A percentile compares a stretch with the other conserved stretches of the same genome.
These are phyloP conservation scores for Thinopyrum elongatum DNA, from an alignment of 176 grass and related monocot genomes.

Conservation along the genomic window DNA sequence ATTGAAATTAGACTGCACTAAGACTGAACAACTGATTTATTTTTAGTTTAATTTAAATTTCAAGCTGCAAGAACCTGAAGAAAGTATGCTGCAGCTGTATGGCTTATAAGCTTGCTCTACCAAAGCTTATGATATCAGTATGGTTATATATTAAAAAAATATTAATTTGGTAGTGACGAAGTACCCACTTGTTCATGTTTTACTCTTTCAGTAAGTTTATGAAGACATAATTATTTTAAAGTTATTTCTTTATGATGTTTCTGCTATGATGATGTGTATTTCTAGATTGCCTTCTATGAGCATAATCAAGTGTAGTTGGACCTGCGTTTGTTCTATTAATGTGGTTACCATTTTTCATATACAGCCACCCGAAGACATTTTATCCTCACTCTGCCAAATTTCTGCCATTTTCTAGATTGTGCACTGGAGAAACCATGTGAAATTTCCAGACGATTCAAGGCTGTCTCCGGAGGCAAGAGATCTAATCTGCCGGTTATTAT, in stretches of 20 bases:
- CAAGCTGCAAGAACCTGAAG: conserved; percentile 5
- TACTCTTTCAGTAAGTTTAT: neutral
- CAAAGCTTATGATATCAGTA: neutral
- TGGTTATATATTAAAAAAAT: neutral
- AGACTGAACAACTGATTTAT: neutral
- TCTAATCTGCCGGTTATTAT: conserved; percentile 92
- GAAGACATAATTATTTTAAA: neutral
- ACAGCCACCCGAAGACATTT: neutral
- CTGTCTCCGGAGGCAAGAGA: conserved; percentile 85
- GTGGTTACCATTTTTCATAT: neutral
- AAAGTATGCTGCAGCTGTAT: neutral
- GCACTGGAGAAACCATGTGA: conserved; percentile 98
- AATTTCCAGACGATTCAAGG: conserved; percentile 91
- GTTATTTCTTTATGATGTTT: conserved; percentile 4
- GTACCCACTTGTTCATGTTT: neutral
- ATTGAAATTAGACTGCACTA: neutral
- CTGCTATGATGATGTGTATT: neutral
- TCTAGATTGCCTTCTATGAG: neutral
- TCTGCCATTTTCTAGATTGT: conserved; percentile 63
- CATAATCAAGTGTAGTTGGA: neutral
- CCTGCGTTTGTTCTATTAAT: neutral
- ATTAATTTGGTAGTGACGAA: neutral
- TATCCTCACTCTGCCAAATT: neutral
- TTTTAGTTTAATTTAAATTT: conserved; percentile 5
- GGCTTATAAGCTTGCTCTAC: neutral